Conservation (phyloP, 805 yeast genomes). For the Saturnispora diversa region DNA sequence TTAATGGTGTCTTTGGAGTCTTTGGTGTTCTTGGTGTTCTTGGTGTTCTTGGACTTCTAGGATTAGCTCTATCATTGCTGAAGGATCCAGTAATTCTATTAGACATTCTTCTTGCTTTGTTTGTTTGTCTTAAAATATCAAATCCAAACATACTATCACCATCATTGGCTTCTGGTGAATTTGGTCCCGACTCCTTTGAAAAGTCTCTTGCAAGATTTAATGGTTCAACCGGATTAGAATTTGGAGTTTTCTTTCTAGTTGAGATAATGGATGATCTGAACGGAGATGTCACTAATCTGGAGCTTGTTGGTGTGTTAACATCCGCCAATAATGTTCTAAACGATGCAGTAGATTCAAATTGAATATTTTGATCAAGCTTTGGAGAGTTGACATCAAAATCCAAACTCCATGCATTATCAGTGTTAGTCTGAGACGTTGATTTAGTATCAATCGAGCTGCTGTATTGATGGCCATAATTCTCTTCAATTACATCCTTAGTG, state of each 20-base stretch:
- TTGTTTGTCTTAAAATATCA: constrained; percentile 34
- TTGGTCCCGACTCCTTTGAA: constrained; percentile 11
- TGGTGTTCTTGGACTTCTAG: constrained; percentile 21
- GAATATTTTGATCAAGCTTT: constrained; percentile 21
- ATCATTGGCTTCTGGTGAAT: constrained; percentile 19
- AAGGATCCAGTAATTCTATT: constrained; percentile 19
- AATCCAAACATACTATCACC: constrained; percentile 39
- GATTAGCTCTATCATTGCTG: constrained; percentile 15
- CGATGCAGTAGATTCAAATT: constrained; percentile 52
- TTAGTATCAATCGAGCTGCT: constrained; percentile 57
- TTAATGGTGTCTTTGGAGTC: constrained; percentile 19
- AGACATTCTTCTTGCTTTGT: constrained; percentile 30
- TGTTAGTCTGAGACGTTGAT: constrained; percentile 35
- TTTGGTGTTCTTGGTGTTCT: constrained; percentile 23
- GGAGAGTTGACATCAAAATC: constrained; percentile 24
- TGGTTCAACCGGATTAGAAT: constrained; percentile 16
- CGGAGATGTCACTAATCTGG: constrained; percentile 12
- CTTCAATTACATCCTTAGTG: constrained; percentile 45
- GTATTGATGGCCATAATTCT: constrained; percentile 34
- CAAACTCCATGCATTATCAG: constrained; percentile 19
- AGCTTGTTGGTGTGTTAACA: constrained; percentile 15
- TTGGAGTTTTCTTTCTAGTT: background rate
- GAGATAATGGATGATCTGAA: constrained; percentile 7
- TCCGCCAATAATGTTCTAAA: constrained; percentile 42
- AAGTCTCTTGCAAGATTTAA: constrained; percentile 13